These are phyloP conservation scores for Dactylorhiza incarnata DNA, from an alignment of 106 monocot species.

Conservation along the genomic window DNA sequence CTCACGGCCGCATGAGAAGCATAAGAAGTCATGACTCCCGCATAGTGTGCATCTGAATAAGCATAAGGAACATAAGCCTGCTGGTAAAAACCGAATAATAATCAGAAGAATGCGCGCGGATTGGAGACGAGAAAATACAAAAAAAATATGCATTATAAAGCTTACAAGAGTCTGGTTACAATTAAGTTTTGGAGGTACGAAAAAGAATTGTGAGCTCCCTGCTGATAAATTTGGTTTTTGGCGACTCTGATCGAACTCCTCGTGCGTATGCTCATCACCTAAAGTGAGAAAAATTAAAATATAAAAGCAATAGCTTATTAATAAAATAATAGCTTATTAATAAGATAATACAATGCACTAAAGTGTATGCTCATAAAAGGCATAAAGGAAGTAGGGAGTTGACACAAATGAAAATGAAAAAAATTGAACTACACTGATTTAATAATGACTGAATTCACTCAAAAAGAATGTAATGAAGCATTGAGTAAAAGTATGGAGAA, in stretches of 20 bases:
- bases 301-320: not conserved
- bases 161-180: conserved; percentile 59
- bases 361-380: not conserved
- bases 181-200: conserved; percentile 33
- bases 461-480: not conserved
- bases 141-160: not conserved
- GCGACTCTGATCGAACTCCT: conserved; percentile 24
- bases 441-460: not conserved
- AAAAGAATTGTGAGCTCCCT: conserved; percentile 36
- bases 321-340: not conserved
- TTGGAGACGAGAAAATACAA: not conserved
- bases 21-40: conserved; percentile 39
- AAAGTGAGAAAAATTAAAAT: not conserved
- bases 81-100: conserved; percentile 4
- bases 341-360: not conserved
- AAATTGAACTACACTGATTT: not conserved
- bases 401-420: not conserved
- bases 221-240: conserved; percentile 24
- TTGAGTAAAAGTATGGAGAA: not conserved
- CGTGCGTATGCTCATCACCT: conserved; percentile 28
- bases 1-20: conserved; percentile 47
- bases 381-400: not conserved
- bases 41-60: conserved; percentile 41
- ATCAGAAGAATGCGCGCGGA: not conserved
- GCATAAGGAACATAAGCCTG: conserved; percentile 50